Evolutionary conservation across 1,284 basidiomycete species (phyloP).

Genomic region (Athelia psychrophila): DNA sequence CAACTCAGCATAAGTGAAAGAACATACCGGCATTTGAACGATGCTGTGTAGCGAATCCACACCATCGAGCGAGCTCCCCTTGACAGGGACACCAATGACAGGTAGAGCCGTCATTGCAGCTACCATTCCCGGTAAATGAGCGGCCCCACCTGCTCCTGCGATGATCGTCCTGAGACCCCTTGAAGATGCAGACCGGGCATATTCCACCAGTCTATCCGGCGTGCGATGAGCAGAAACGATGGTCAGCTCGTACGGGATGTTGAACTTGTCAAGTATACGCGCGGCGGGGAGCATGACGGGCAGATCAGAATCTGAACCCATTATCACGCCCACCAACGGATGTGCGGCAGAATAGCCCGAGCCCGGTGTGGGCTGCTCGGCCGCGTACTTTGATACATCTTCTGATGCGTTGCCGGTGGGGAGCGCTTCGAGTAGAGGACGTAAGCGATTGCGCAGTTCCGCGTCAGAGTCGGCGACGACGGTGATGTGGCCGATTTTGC

Average conservation of each 20-base stretch:
- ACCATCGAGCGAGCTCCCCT: conserved; percentile 91
- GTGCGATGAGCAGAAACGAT: conserved; percentile 98
- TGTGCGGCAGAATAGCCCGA: conserved; percentile 59
- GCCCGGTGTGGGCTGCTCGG: conserved; percentile 38
- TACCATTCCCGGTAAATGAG: conserved; percentile 98
- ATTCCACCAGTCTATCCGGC: conserved; percentile 83
- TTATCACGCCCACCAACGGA: conserved; percentile 93
- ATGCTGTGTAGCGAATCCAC: conserved; percentile 97
- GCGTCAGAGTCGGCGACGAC: conserved; percentile 85
- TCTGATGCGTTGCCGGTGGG: conserved; percentile 45
- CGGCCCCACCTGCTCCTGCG: conserved; percentile 95
- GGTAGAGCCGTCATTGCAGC: conserved; percentile 92
- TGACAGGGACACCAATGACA: conserved; percentile 96
- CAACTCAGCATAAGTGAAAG: conserved; percentile 1
- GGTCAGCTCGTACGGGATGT: conserved; percentile 89
- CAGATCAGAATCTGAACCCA: conserved; percentile 99
- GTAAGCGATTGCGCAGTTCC: conserved; percentile 67
- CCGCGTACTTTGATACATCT: conserved; percentile 58
- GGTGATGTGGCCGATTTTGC: conserved; percentile 99
- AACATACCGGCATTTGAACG: conserved; percentile 95
- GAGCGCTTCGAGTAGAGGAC: conserved; percentile 66
- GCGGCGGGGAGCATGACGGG: conserved; percentile 92
- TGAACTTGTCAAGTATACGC: conserved; percentile 79
- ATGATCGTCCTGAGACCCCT: conserved; percentile 84
- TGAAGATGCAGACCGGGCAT: conserved; percentile 74